These are phyloP conservation scores for Crithidia mellificae DNA, from an alignment of 208 protist genomes.

Conservation along the genomic window DNA sequence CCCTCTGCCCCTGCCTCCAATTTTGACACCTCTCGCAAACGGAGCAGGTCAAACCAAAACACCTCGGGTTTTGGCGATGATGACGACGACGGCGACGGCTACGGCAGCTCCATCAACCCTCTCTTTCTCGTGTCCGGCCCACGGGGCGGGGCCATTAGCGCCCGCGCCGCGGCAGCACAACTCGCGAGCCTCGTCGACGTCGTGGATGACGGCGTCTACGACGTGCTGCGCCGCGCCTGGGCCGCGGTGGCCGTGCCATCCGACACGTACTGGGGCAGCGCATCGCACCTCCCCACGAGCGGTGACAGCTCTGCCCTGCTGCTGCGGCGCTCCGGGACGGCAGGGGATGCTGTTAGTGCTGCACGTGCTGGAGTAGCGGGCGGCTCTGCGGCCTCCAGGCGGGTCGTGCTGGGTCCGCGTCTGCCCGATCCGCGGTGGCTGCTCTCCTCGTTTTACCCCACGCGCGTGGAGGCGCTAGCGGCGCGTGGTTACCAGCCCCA, in stretches of 20 bases:
- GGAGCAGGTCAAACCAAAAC: neutral
- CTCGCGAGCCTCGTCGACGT: constrained; percentile 27
- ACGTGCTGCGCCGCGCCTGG: constrained; percentile 47
- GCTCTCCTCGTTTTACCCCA: constrained; percentile 58
- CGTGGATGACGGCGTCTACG: constrained; percentile 41
- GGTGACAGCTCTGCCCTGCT: neutral
- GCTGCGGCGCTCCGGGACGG: neutral
- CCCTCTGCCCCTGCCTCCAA: neutral
- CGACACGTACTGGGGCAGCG: constrained; percentile 68
- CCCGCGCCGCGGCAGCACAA: constrained; percentile 12
- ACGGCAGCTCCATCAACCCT: constrained; percentile 47
- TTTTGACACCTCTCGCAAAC: neutral
- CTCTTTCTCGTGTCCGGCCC: constrained; percentile 72
- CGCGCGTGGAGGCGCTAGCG: constrained; percentile 59
- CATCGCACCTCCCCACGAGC: constrained; percentile 13
- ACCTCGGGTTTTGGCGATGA: constrained; percentile 6
- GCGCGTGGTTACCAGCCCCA: constrained; percentile 49
- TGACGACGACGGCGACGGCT: constrained; percentile 19
- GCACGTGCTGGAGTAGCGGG: too few species aligned
- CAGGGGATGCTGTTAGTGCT: too few species aligned
- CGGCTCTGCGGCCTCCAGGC: too few species aligned
- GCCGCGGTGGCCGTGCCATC: constrained; percentile 53
- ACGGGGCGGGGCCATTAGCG: constrained; percentile 46
- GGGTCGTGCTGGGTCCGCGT: neutral
- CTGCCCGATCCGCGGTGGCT: constrained; percentile 55